A percentile compares a stretch with the other conserved stretches of the same genome.
phyloP scores from a whole-genome alignment of 768 basidiomycete species.

The Fibroporia radiculosa region DNA sequence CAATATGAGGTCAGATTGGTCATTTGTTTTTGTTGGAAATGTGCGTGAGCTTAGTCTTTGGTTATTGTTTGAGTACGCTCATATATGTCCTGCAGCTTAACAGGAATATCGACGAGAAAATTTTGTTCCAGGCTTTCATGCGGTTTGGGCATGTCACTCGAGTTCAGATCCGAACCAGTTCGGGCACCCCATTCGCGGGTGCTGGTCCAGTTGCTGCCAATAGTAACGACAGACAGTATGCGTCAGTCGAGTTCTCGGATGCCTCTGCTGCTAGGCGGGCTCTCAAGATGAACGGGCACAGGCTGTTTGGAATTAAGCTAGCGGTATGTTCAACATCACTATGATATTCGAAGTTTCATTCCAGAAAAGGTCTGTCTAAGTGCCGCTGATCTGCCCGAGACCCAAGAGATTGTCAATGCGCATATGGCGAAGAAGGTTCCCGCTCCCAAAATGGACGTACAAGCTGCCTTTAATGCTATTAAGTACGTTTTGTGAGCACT shows the following conservation, averaged over 20 bases:
- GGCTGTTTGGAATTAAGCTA: slow-evolving; percentile 31
- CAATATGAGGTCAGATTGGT: slow-evolving; percentile 9
- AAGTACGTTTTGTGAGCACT: slow-evolving; percentile 5
- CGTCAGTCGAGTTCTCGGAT: slow-evolving; percentile 38
- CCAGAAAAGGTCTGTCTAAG: slow-evolving; percentile 11
- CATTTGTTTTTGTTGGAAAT: slow-evolving; percentile 53
- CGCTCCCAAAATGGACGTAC: background rate
- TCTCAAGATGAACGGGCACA: slow-evolving; percentile 29
- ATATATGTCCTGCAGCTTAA: slow-evolving; percentile 20
- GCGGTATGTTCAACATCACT: slow-evolving; percentile 28
- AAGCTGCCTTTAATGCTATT: background rate
- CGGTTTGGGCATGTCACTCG: slow-evolving; percentile 28
- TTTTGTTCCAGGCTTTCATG: slow-evolving; percentile 28
- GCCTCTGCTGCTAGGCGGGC: slow-evolving; percentile 32
- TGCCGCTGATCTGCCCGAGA: slow-evolving; percentile 28
- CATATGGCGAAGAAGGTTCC: slow-evolving; percentile 5
- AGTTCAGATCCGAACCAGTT: slow-evolving; percentile 30
- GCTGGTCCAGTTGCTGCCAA: background rate
- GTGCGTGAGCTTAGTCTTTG: slow-evolving; percentile 28
- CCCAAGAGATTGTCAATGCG: slow-evolving; percentile 1
- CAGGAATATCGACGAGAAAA: slow-evolving; percentile 24
- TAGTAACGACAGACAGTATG: slow-evolving; percentile 32
- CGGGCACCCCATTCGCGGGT: slow-evolving; percentile 11
- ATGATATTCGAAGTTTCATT: background rate
- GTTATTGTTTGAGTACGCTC: slow-evolving; percentile 3